Conservation (phyloP, 106 monocot genomes). For the Dioscorea alata region DNA sequence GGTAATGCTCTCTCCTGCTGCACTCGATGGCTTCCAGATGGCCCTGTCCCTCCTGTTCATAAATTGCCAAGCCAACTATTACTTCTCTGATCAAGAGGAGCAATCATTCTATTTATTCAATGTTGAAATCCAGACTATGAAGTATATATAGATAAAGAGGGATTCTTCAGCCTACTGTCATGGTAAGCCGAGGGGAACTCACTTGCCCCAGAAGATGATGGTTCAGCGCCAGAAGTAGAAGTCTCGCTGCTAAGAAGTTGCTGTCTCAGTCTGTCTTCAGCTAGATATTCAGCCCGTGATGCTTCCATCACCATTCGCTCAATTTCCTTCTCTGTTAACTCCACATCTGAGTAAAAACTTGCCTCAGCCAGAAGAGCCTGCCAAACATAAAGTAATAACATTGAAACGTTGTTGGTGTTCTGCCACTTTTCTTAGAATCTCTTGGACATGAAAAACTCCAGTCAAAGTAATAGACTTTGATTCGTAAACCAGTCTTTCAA, state of each 20-base stretch:
- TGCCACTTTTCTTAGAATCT: too few species aligned
- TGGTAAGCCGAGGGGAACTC: not conserved
- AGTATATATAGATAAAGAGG: too few species aligned
- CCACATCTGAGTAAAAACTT: conserved; percentile 94
- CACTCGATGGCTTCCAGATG: conserved; percentile 13
- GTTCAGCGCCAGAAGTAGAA: conserved; percentile 67
- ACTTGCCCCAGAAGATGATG: conserved; percentile 90
- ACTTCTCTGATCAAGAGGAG: too few species aligned
- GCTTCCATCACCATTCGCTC: conserved; percentile 97
- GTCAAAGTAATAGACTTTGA: too few species aligned
- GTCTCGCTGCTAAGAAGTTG: conserved; percentile 47
- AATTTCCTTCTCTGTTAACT: conserved; percentile 94
- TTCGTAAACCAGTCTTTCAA: too few species aligned
- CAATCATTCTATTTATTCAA: too few species aligned
- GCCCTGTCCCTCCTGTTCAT: conserved; percentile 39
- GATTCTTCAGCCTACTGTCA: too few species aligned
- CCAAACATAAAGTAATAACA: not conserved
- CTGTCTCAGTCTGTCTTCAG: conserved; percentile 48
- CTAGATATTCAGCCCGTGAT: conserved; percentile 85
- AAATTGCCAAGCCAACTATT: not conserved
- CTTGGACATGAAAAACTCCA: too few species aligned
- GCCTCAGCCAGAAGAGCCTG: conserved; percentile 98
- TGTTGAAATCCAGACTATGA: too few species aligned
- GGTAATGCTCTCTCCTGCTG: conserved; percentile 15
- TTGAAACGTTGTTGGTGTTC: too few species aligned